Evolutionary conservation across 768 basidiomycete species (phyloP), one percentile per base, ranked within the genome.

Genomic region (Boletus rubropictus): DNA sequence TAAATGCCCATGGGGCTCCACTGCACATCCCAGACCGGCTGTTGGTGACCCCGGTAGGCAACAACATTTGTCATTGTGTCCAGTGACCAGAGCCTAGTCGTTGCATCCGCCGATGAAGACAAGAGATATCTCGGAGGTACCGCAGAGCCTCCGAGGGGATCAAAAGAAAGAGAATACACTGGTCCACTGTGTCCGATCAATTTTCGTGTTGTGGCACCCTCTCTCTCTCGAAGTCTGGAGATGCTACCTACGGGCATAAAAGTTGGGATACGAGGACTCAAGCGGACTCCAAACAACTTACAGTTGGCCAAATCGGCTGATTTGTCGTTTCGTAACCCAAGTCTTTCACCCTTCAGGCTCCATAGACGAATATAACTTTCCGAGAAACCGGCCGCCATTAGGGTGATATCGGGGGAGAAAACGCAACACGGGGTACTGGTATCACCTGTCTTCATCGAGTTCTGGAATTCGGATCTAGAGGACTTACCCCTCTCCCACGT

Each of bases 1-100:
- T 99, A 97, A n/a, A 94, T 81, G 4, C 96, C 94, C 75, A 91
- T 84, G 9, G 96, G 95, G 59, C 90, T 94, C 96, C 96, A 99
- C 63, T 97, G 86, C 11, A 95, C 93, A 57, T 98, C 96, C 96
- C 96, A 99, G 1, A 99, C 84, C 0, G 96, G 93, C 65, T 96
- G 94, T 62, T 94, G 86, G 58, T 99, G 96, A 0, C 96, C 95
- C 28, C 92, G 79, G 62, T 93, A 99, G 6, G 86, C 93, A 17
- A 93, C 93, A 9, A 98, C 70, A 57, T 96, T 96, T 14, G 88
- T 80, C 77, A 92, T 82, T 1, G 95, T 96, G 53, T 98, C 92
- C 66, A 97, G 71, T 5, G 92, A 95, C 96, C 96, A 99, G 17
- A 99, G 69, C 11, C 96, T 82, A 35, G 84, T 72, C 0, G 95